Conservation (phyloP, 345 rosid species). For the Populus nigra region DNA sequence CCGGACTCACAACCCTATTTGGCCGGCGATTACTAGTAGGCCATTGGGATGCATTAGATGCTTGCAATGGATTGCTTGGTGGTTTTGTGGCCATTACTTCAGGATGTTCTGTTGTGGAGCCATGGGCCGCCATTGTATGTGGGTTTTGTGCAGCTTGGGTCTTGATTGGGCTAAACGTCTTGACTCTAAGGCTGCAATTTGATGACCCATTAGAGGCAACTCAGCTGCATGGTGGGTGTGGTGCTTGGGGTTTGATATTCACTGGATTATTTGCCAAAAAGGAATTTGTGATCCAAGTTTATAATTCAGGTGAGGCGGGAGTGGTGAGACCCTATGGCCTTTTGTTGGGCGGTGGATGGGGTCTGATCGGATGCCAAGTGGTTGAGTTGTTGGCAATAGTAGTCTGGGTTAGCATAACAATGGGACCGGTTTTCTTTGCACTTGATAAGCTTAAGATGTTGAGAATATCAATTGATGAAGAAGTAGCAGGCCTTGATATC, state of each 20-base stretch:
- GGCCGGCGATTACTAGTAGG: slow-evolving; percentile 48
- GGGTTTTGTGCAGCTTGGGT: slow-evolving; percentile 52
- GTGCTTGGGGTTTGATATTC: slow-evolving; percentile 60
- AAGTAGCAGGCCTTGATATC: slow-evolving; percentile 56
- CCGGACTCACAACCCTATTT: slow-evolving; percentile 50
- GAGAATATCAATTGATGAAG: slow-evolving; percentile 48
- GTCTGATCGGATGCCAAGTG: slow-evolving; percentile 47
- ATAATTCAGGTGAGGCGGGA: slow-evolving; percentile 39
- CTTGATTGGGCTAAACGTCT: slow-evolving; percentile 48
- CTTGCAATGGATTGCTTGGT: slow-evolving; percentile 54
- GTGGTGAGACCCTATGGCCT: slow-evolving; percentile 48
- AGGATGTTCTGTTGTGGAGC: slow-evolving; percentile 64
- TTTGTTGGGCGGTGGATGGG: slow-evolving; percentile 62
- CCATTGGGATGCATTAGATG: slow-evolving; percentile 64
- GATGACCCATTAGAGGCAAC: slow-evolving; percentile 66
- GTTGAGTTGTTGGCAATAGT: slow-evolving; percentile 42
- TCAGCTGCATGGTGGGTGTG: slow-evolving; percentile 65
- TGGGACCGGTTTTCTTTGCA: slow-evolving; percentile 55
- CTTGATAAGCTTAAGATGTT: slow-evolving; percentile 44
- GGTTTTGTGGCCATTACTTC: slow-evolving; percentile 64
- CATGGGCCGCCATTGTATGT: slow-evolving; percentile 64
- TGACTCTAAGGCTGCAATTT: slow-evolving; percentile 36
- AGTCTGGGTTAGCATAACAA: slow-evolving; percentile 48
- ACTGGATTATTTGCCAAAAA: slow-evolving; percentile 60
- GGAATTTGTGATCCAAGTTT: slow-evolving; percentile 54